Percentiles rank a stretch among this genome's conserved stretches.
Evolutionary conservation across 306 rosid species (phyloP).

Genomic region (Vicia faba): DNA sequence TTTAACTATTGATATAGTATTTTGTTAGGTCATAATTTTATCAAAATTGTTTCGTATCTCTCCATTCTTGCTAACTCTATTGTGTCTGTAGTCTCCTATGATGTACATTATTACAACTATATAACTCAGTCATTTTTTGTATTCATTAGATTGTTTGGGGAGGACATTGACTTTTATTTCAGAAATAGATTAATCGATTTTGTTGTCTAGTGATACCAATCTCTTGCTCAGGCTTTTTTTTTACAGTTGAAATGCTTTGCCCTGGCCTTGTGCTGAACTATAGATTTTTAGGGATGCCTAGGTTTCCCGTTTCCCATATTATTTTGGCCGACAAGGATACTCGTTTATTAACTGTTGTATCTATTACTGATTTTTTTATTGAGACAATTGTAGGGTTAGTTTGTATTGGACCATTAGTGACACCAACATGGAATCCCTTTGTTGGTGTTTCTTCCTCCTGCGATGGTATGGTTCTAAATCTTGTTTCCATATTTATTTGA

Average conservation of each 20-base stretch:
- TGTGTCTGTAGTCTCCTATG: neutral
- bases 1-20: neutral
- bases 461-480: slow-evolving; percentile 97
- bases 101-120: slow-evolving; percentile 19
- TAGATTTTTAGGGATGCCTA: slow-evolving; percentile 41
- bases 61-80: slow-evolving; percentile 14
- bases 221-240: slow-evolving; percentile 31
- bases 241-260: slow-evolving; percentile 29
- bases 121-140: slow-evolving; percentile 20
- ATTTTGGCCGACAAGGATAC: slow-evolving; percentile 50
- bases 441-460: slow-evolving; percentile 92
- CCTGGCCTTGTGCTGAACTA: slow-evolving; percentile 37
- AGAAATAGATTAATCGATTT: slow-evolving; percentile 35
- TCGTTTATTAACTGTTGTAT: slow-evolving; percentile 49
- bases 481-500: slow-evolving; percentile 62
- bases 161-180: slow-evolving; percentile 38
- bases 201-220: slow-evolving; percentile 32
- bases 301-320: slow-evolving; percentile 40
- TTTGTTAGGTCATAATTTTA: slow-evolving; percentile 22
- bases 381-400: slow-evolving; percentile 96
- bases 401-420: slow-evolving; percentile 79
- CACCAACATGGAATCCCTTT: slow-evolving; percentile 83
- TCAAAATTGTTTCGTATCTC: slow-evolving; percentile 38
- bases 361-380: slow-evolving; percentile 76
- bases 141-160: slow-evolving; percentile 31